Conservation (phyloP, 495 filamentous ascomycete genomes). For the Aspergillus bridgeri region DNA sequence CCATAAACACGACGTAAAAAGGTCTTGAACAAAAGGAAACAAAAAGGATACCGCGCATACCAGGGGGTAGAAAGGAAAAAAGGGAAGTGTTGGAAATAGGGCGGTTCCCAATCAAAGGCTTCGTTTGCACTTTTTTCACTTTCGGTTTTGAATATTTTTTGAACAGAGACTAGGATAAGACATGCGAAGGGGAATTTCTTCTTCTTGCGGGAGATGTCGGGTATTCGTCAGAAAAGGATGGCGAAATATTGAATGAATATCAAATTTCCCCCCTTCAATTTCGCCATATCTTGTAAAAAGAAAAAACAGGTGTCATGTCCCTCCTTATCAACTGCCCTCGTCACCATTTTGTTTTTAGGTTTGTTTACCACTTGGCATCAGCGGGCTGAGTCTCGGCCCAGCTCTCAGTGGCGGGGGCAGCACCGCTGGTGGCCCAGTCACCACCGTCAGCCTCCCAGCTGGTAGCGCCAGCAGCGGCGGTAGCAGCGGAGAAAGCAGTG, state of each 20-base stretch:
- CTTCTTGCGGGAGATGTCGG: constrained; percentile 7
- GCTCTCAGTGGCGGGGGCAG: constrained; percentile 54
- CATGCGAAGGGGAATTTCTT: constrained; percentile 41
- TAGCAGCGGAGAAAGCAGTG: constrained; percentile 58
- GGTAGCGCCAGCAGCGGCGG: constrained; percentile 57
- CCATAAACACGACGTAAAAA: constrained; percentile 21
- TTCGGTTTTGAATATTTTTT: constrained; percentile 28
- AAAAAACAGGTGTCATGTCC: constrained; percentile 25
- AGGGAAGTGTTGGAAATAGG: constrained; percentile 28
- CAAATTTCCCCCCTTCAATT: constrained; percentile 21
- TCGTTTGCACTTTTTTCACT: constrained; percentile 40
- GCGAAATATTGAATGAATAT: constrained; percentile 8
- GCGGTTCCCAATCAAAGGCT: constrained; percentile 30
- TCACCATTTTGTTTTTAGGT: constrained; percentile 18
- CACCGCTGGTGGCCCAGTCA: constrained; percentile 66
- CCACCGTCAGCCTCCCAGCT: constrained; percentile 79
- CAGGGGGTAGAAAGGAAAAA: constrained; percentile 27
- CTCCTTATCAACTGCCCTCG: constrained; percentile 33
- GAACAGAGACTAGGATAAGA: constrained; percentile 47
- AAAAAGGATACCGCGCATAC: constrained; percentile 19
- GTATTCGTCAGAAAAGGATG: constrained; percentile 20
- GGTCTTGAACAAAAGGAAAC: constrained; percentile 6
- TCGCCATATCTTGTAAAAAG: constrained; percentile 11
- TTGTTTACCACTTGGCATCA: constrained; percentile 65
- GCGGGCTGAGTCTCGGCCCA: constrained; percentile 61